Conservation (phyloP, 139 green algal species). For the Asterochloris sp. region DNA sequence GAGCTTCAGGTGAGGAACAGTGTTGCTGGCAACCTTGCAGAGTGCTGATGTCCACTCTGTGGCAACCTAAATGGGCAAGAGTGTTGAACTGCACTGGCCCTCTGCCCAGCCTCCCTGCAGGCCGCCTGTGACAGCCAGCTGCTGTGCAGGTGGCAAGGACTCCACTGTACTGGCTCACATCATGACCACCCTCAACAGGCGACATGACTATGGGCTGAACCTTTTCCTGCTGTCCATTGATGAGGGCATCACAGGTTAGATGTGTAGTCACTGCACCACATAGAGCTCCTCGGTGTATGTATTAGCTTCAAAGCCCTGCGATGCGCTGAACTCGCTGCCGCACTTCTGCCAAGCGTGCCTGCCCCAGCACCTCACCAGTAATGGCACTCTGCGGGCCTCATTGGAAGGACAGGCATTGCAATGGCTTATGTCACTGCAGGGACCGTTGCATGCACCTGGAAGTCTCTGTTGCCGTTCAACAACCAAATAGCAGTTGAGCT, state of each 20-base stretch:
- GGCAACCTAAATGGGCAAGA: no score
- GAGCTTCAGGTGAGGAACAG: slow-evolving; percentile 58
- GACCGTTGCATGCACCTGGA: no score
- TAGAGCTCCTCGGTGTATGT: no score
- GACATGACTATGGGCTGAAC: slow-evolving; percentile 86
- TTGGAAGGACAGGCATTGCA: background rate
- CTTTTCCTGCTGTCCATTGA: slow-evolving; percentile 96
- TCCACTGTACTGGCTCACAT: slow-evolving; percentile 96
- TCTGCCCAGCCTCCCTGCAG: no score
- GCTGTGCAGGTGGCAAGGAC: slow-evolving; percentile 81
- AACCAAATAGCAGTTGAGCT: no score
- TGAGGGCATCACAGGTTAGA: slow-evolving; percentile 85
- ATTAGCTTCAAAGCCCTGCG: no score
- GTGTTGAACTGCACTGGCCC: background rate
- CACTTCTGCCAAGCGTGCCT: no score
- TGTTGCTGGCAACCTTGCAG: background rate
- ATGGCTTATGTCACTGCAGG: background rate
- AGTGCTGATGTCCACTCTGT: background rate
- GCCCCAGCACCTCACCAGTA: background rate
- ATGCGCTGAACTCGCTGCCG: no score
- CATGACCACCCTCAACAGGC: slow-evolving; percentile 85
- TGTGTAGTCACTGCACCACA: no score
- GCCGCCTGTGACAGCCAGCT: background rate
- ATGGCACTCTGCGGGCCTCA: background rate
- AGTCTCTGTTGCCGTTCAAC: no score